These are phyloP conservation scores for Penicillium roqueforti DNA, from an alignment of 495 filamentous ascomycete species.

Conservation along the genomic window DNA sequence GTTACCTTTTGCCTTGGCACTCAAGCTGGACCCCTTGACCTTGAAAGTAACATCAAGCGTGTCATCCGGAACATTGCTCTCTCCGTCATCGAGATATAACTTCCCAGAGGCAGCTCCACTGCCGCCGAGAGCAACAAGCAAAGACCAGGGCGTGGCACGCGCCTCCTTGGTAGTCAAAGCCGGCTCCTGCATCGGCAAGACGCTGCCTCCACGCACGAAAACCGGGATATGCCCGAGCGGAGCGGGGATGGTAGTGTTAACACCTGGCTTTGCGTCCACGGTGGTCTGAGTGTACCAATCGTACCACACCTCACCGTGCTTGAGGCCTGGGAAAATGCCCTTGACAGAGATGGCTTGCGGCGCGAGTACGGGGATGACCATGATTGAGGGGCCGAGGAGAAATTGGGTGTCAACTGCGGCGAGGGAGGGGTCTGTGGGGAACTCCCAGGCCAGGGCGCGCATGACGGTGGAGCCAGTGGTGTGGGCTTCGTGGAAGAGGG, in stretches of 20 bases:
- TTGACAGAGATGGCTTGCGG: conserved; percentile 61
- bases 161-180: conserved; percentile 64
- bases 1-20: conserved; percentile 44
- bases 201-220: conserved; percentile 63
- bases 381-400: conserved; percentile 64
- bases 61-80: conserved; percentile 56
- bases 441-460: conserved; percentile 81
- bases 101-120: conserved; percentile 58
- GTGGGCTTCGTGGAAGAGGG: conserved; percentile 67
- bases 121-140: conserved; percentile 58
- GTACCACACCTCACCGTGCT: conserved; percentile 65
- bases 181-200: conserved; percentile 68
- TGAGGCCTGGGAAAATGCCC: conserved; percentile 75
- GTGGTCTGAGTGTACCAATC: conserved; percentile 70
- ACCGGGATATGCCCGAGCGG: conserved; percentile 78
- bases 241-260: conserved; percentile 69
- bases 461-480: conserved; percentile 68
- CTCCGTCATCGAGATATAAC: conserved; percentile 83
- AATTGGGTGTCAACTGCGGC: conserved; percentile 70
- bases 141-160: conserved; percentile 63
- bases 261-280: conserved; percentile 50
- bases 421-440: conserved; percentile 69
- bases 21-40: conserved; percentile 43
- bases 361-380: conserved; percentile 69
- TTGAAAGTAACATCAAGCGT: conserved; percentile 58